Evolutionary conservation across 805 yeast species (phyloP).

Genomic region (Saccharomyces kudriavzevii): DNA sequence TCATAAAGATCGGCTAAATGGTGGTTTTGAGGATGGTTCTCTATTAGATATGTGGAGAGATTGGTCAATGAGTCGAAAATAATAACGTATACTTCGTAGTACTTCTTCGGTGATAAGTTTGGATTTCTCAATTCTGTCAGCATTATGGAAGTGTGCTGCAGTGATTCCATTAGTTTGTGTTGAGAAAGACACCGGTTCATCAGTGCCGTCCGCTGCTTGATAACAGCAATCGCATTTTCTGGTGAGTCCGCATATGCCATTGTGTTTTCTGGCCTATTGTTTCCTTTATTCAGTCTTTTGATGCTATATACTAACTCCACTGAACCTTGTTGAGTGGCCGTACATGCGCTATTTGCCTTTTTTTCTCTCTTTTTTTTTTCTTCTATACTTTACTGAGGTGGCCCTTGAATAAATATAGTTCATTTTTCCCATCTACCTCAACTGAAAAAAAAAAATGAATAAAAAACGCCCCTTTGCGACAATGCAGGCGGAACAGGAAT

Average conservation of each 20-base stretch:
- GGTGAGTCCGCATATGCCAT: background rate
- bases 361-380: background rate
- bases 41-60: constrained; percentile 56
- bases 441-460: background rate
- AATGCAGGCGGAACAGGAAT: background rate
- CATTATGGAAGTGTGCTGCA: constrained; percentile 78
- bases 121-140: constrained; percentile 75
- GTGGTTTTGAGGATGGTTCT: constrained; percentile 60
- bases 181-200: constrained; percentile 71
- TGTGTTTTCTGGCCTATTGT: background rate
- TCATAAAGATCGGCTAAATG: constrained; percentile 83
- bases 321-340: background rate
- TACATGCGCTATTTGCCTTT: background rate
- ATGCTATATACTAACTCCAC: background rate
- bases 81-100: constrained; percentile 81
- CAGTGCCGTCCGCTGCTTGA: constrained; percentile 60
- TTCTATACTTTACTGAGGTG: background rate
- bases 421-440: background rate
- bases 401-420: background rate
- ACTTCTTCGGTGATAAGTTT: constrained; percentile 73
- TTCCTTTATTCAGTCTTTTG: background rate
- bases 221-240: constrained; percentile 17
- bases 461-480: background rate
- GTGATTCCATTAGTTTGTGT: constrained; percentile 72
- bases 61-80: constrained; percentile 73